Evolutionary conservation across 176 grass and related monocot species (phyloP).

Genomic region (Cocos nucifera): DNA sequence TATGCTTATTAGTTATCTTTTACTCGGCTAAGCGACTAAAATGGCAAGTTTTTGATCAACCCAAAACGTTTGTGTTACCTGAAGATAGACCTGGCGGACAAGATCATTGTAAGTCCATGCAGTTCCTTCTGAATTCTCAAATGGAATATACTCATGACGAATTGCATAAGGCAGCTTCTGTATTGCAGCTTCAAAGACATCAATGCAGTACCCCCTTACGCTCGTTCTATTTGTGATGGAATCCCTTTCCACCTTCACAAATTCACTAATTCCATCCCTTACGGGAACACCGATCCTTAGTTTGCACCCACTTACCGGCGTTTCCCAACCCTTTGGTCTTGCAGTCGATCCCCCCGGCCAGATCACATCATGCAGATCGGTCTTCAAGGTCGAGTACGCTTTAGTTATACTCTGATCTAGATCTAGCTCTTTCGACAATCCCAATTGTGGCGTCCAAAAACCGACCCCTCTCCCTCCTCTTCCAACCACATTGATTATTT

Average conservation of each 20-base stretch:
- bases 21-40: no score
- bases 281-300: constrained; percentile 35
- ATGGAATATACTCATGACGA: not conserved
- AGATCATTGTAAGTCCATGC: not conserved
- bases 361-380: constrained; percentile 16
- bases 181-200: constrained; percentile 1
- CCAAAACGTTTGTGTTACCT: not conserved
- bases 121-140: not conserved
- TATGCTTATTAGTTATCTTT: no score
- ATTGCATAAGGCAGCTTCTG: not conserved
- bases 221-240: constrained; percentile 14
- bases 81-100: constrained; percentile 13
- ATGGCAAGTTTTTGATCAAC: no score
- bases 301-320: constrained; percentile 20
- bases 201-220: not conserved
- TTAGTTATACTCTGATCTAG: not conserved
- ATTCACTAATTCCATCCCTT: constrained; percentile 21
- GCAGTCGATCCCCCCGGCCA: constrained; percentile 33
- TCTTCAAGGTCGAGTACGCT: constrained; percentile 7
- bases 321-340: constrained; percentile 44
- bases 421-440: constrained; percentile 8
- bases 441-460: constrained; percentile 36
- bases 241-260: constrained; percentile 37
- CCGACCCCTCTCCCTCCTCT: constrained; percentile 15
- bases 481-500: constrained; percentile 56